Evolutionary conservation across 192 early-diverging fungal genomes (phyloP), one percentile per base, ranked within the genome.

Genomic region (Coemansia sp.): DNA sequence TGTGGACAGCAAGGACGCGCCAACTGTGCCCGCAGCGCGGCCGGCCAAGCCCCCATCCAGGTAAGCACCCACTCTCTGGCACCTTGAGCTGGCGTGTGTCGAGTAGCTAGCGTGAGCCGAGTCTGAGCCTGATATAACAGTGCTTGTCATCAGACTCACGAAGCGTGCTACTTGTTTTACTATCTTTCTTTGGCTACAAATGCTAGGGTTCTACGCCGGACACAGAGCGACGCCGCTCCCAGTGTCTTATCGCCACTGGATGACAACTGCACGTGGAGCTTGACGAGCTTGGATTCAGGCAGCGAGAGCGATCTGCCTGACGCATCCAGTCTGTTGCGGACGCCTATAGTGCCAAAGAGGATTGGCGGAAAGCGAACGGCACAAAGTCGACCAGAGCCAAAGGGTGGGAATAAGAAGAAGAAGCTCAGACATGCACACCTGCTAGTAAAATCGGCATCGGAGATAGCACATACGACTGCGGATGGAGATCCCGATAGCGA

Each of bases 301-400:
- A 82, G 79, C 62, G 79, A 82, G 19, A 73, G 79, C 53, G 79
- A 82, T 22, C 62, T 82, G 17, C 79, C 79, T 1, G 79, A 82
- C 45, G 73, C 79, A n/a, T 45, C 49, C 11, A 73, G 68, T 9
- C 46, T 82, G 51, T 40, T 82, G 35, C 65, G 59, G 29, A 54
- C 73, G 43, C 73, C 65, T 1, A 38, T 19, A 9, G 6, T 14
- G 15, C 15, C 39, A 9, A 45, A 37, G 39, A 36, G 53, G 27
- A 29, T 42, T 17, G 27, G 36, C 15, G 24, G 58, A 14, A 41
- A 54, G 27, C 32, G 20, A 2, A 8, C 41, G n/a, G 14, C 65
- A 20, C 58, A 24, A 20, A 42, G 35, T 40, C 19, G 46, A 39
- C 6, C 25, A 14, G 25, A 65, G 37, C n/a, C 58, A 54, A 46